A percentile compares a stretch with the other conserved stretches of the same genome.
These are phyloP conservation scores for Aspergillus caelatus DNA, from an alignment of 2,329 filamentous ascomycete genomes.

Conservation along the genomic window DNA sequence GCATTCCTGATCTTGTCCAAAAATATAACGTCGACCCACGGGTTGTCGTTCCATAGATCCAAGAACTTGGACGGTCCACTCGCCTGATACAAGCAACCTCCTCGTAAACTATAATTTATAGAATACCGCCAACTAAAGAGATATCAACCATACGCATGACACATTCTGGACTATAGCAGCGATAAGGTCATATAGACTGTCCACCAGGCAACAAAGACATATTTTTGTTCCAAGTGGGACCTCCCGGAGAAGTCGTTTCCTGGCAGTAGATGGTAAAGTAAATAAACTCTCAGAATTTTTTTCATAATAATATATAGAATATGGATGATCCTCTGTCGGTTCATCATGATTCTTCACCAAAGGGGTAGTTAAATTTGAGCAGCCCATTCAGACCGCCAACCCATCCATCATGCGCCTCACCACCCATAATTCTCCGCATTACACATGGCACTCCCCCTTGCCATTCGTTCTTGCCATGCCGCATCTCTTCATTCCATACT, in stretches of 20 bases:
- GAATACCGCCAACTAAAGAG: not conserved
- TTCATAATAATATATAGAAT: not conserved
- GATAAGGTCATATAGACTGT: not conserved
- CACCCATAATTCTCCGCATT: conserved; percentile 64
- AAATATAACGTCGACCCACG: conserved; percentile 3
- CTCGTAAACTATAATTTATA: not conserved
- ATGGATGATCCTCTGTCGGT: not conserved
- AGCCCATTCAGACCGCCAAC: conserved; percentile 91
- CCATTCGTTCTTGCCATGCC: conserved; percentile 56
- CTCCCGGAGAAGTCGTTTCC: not conserved
- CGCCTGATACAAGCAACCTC: not conserved
- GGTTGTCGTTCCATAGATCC: conserved; percentile 7
- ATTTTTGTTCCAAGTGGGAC: not conserved
- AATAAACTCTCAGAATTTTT: not conserved
- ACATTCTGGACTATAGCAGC: not conserved
- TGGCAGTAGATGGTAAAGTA: not conserved
- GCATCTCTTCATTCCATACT: conserved; percentile 83
- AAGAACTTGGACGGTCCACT: conserved; percentile 3
- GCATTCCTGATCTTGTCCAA: not conserved
- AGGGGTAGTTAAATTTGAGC: conserved; percentile 96
- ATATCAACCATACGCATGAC: not conserved
- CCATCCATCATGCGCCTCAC: conserved; percentile 81
- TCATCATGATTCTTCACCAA: conserved; percentile 65
- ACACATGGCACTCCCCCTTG: conserved; percentile 88
- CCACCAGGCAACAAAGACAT: not conserved